Evolutionary conservation across 1,284 basidiomycete genomes (phyloP), one percentile per base, ranked within the genome.

Genomic region (Apiotrichum sp.): DNA sequence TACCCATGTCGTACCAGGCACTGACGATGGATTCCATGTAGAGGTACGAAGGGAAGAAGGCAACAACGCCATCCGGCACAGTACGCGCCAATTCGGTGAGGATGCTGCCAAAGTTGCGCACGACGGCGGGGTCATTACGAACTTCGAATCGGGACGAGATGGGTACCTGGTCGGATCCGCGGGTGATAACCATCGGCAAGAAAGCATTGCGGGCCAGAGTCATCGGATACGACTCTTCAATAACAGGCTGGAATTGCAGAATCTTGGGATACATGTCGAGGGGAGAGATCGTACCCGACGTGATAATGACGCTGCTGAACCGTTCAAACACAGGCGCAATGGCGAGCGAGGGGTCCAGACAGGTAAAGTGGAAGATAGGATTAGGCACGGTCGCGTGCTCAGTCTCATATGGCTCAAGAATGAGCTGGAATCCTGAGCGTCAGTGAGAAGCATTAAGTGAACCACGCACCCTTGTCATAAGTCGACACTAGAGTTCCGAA

Each of bases 21-120:
- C 93, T 92, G 22, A 98, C 96, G 62, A 99, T 99, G 38, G 90
- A 93, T 78, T 99, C 96, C 96, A 99, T 99, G 78, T 99, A 99
- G 32, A 99, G 84, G 78, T 99, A 99, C 72, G 89, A 93, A 14
- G 96, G 96, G 78, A 99, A 99, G 82, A 99, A 99, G 7, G 93
- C 95, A 36, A 98, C 96, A 59, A 99, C 89, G n/a, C 96, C 96
- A 75, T 99, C 96, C 6, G 96, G 96, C 0, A 98, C 92, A 53
- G 91, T 92, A 74, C 93, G 95, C 75, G 90, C 90, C 78, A 97
- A 97, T 76, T 99, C 96, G 67, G 98, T 87, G 39, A 99, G 83
- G 74, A 99, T 97, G 70, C 88, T 96, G 39, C 96, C 96, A 72
- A 98, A 99, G 76, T 99, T 98, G 59, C 96, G 85, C 54, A 98